Conservation (phyloP, 225 moss, liverwort and hornwort genomes). For the Marchantia polymorpha region DNA sequence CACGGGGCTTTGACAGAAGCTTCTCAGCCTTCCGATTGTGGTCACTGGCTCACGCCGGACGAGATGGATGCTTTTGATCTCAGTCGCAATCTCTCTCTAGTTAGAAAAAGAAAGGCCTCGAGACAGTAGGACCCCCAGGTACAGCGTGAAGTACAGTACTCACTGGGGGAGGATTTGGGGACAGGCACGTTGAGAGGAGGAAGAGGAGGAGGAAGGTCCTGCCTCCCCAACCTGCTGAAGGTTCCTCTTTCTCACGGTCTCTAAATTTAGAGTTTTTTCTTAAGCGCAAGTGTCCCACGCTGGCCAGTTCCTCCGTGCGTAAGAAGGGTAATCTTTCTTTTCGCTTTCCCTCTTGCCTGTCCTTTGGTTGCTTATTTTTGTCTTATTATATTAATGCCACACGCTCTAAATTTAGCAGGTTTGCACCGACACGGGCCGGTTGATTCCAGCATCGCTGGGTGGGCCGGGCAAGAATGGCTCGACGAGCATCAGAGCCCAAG, state of each 20-base stretch:
- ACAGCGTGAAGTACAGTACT: not conserved
- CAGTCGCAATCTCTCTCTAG: too few relatives aligned
- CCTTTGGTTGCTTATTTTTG: not conserved
- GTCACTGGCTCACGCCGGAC: too few relatives aligned
- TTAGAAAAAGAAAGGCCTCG: not conserved
- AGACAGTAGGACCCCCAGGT: not conserved
- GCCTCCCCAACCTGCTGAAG: too few relatives aligned
- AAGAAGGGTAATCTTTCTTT: not conserved
- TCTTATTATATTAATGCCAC: not conserved
- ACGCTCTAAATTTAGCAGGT: not conserved
- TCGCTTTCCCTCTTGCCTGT: not conserved
- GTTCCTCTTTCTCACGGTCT: not conserved
- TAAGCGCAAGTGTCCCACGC: not conserved
- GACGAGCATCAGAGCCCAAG: too few relatives aligned
- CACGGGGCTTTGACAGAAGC: too few relatives aligned
- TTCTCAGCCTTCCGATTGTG: not conserved
- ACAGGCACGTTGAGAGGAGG: not conserved
- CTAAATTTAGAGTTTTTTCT: not conserved
- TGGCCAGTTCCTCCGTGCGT: not conserved
- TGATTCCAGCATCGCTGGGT: not conserved
- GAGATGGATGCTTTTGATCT: too few relatives aligned
- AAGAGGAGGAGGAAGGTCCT: too few relatives aligned
- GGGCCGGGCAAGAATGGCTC: not conserved
- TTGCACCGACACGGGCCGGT: not conserved
- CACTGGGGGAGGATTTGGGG: not conserved